Percentiles rank a stretch among this genome's conserved stretches.
Evolutionary conservation across 2,329 filamentous ascomycete species (phyloP).

Genomic region (Xenosphaeropsis pyriputrescens): DNA sequence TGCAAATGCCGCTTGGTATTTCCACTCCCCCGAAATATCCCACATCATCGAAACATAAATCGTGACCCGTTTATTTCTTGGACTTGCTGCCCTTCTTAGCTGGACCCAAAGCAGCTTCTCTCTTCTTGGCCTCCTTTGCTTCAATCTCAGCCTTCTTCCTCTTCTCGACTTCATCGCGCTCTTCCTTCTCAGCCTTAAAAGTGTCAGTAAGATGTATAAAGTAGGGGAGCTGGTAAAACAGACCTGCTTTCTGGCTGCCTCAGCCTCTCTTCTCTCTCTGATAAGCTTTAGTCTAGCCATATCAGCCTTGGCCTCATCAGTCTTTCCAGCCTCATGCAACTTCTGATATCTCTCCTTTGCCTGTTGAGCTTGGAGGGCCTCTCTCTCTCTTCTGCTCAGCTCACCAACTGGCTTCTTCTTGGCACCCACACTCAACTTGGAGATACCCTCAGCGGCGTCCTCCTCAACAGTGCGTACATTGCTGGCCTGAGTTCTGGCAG

Average conservation of each 20-base stretch:
- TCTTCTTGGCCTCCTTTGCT: slow-evolving; percentile 26
- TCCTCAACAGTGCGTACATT: slow-evolving; percentile 25
- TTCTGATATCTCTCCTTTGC: slow-evolving; percentile 86
- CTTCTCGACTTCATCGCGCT: slow-evolving; percentile 21
- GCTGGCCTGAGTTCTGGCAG: slow-evolving; percentile 43
- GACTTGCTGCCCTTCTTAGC: slow-evolving; percentile 12
- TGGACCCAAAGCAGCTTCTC: slow-evolving; percentile 17
- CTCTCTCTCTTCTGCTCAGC: slow-evolving; percentile 52
- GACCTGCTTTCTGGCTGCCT: slow-evolving; percentile 71
- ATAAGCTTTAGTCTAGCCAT: slow-evolving; percentile 71
- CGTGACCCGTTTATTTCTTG: slow-evolving; percentile 8
- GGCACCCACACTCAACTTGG: slow-evolving; percentile 31
- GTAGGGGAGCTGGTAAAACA: slow-evolving; percentile 19
- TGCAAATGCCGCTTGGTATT: too few species aligned
- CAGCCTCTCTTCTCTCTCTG: slow-evolving; percentile 72
- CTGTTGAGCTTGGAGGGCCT: slow-evolving; percentile 75
- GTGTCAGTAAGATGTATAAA: slow-evolving; percentile 7
- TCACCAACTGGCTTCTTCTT: slow-evolving; percentile 31
- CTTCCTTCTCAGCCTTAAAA: slow-evolving; percentile 21
- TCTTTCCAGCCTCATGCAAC: slow-evolving; percentile 88
- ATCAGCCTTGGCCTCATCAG: slow-evolving; percentile 85
- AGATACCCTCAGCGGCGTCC: slow-evolving; percentile 36
- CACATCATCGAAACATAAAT: too few species aligned
- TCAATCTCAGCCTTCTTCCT: slow-evolving; percentile 29
- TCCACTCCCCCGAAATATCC: too few species aligned